A percentile compares a stretch with the other conserved stretches of the same genome.
These are phyloP conservation scores for Tuber aestivum DNA, from an alignment of 495 filamentous ascomycete species.

Conservation along the genomic window DNA sequence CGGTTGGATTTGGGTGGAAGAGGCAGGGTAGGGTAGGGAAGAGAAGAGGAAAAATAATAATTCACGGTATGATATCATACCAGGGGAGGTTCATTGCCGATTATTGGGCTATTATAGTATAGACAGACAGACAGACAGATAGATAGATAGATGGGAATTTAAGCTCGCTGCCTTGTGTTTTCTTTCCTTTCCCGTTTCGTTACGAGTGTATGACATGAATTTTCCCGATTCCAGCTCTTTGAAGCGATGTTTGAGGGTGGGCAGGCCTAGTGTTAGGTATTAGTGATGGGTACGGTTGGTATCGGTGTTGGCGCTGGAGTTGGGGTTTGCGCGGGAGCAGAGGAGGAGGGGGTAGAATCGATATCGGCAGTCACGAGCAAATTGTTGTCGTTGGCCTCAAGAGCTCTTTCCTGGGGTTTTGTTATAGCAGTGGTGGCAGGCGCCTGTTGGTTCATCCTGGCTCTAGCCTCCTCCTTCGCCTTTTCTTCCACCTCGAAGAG, in stretches of 20 bases:
- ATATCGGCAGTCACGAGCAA: slow-evolving; percentile 2
- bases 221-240: neutral
- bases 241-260: neutral
- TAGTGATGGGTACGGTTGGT: neutral
- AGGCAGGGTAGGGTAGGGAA: neutral
- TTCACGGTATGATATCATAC: neutral
- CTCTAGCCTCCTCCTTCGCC: slow-evolving; percentile 33
- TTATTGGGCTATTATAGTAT: neutral
- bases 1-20: neutral
- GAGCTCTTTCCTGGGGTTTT: slow-evolving; percentile 18
- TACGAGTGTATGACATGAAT: neutral
- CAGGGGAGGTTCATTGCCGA: neutral
- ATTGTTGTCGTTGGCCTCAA: slow-evolving; percentile 30
- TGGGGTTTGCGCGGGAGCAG: neutral
- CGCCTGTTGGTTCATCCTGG: slow-evolving; percentile 32
- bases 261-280: neutral
- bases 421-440: neutral
- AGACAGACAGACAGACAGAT: neutral
- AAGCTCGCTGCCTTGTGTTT: neutral
- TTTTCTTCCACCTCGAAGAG: slow-evolving; percentile 40
- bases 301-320: neutral
- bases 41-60: neutral
- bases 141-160: neutral
- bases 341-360: neutral
- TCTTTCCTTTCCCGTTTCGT: neutral